phyloP scores from a whole-genome alignment of 441 rosid genomes.

The Gossypium gossypioides region DNA sequence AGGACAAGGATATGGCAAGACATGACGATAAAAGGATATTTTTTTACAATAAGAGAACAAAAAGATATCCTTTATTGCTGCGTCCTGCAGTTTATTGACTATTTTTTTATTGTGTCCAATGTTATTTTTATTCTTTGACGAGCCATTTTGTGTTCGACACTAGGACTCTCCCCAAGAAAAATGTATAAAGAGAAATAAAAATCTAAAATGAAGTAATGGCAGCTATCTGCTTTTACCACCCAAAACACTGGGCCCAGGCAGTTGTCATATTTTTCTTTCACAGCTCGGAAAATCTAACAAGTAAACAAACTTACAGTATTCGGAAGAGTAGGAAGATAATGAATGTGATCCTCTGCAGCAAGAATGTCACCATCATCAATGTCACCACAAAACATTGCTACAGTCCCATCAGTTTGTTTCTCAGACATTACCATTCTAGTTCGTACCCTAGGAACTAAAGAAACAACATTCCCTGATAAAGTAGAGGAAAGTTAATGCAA shows the following conservation, averaged over 20 bases:
- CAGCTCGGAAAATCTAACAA: neutral
- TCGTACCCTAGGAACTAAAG: conserved; percentile 32
- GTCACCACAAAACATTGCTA: conserved; percentile 80
- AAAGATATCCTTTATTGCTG: too few species aligned
- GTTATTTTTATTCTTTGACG: neutral
- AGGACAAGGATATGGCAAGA: neutral
- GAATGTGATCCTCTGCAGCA: conserved; percentile 62
- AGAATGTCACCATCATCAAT: conserved; percentile 62
- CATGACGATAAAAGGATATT: neutral
- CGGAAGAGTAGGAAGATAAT: conserved; percentile 65
- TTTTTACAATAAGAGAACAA: neutral
- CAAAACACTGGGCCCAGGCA: neutral
- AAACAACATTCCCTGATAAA: conserved; percentile 39
- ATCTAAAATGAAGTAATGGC: neutral
- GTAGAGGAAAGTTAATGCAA: conserved; percentile 14
- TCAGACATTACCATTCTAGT: conserved; percentile 67
- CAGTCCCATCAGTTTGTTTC: conserved; percentile 76
- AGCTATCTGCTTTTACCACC: neutral
- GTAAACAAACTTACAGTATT: conserved; percentile 59
- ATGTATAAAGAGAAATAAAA: neutral
- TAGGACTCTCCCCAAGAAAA: neutral
- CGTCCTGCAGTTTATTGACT: neutral
- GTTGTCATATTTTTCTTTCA: neutral
- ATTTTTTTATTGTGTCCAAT: neutral
- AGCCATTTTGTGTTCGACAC: neutral